Evolutionary conservation across 1,284 basidiomycete species (phyloP), one percentile per base, ranked within the genome.

Genomic region (Boletus subluridellus): DNA sequence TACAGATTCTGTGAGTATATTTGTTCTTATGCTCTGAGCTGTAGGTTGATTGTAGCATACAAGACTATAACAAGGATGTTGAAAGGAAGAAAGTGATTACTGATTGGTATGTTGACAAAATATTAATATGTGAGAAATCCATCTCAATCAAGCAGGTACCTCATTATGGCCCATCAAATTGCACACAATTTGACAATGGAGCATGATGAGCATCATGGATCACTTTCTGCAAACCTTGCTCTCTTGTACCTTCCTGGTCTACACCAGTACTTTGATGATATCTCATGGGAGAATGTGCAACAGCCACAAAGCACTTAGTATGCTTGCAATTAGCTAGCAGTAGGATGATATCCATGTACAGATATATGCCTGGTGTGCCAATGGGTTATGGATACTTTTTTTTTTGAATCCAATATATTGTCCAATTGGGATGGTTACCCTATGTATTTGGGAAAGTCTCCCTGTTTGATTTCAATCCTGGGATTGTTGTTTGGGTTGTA

Each of bases 161-260:
- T 71, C 12, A 62, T 71, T 1, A 62, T 69, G 52, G 67, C 64
- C 0, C 66, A 67, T 2, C 69, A 67, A 46, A 51, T 67, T 5
- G 69, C 66, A 11, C 69, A 67, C 51, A 67, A 65, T 5, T 42
- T 37, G 9, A 52, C 56, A 0, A 45, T 56, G 51, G 57, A 65
- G 21, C 66, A 71, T 14, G 64, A 67, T 6, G 61, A 64, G 45
- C 49, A 66, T 28, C 66, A 67, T n/a, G 68, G 67, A 15, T 46
- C 60, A 0, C 49, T 70, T 24, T 59, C 60, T 7, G 61, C 63
- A 3, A 42, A 39, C 21, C 26, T 66, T 1, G 64, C 34, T 24
- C n/a, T n/a, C n/a, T n/a, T n/a, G 10, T 49, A 57, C 15, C 49
- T 63, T 17, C 61, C 62, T 21, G 37, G 7, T 2, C 28, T 63